Evolutionary conservation across 345 rosid species (phyloP).

Genomic region (Brassica incana): DNA sequence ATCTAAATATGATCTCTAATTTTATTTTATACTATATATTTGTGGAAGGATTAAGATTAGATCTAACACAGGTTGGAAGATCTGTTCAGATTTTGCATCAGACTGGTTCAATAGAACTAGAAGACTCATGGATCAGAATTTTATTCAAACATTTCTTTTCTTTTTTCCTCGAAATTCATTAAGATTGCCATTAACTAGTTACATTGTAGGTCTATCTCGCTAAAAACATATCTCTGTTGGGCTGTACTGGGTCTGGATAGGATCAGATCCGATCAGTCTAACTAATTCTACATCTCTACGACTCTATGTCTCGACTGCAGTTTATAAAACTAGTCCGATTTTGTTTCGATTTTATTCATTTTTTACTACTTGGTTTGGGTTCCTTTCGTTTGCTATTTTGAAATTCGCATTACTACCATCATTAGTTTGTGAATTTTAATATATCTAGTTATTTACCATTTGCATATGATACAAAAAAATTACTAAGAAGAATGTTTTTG

Average conservation of each 20-base stretch:
- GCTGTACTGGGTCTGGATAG: background rate
- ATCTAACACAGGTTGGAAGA: conserved; percentile 39
- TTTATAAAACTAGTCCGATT: background rate
- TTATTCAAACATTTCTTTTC: background rate
- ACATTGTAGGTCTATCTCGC: background rate
- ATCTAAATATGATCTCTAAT: conserved; percentile 14
- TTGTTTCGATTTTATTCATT: conserved; percentile 8
- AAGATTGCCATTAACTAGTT: background rate
- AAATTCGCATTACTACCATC: background rate
- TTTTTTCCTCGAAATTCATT: background rate
- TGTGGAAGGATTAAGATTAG: conserved; percentile 28
- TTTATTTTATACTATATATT: background rate
- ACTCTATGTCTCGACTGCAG: background rate
- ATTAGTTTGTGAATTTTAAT: background rate
- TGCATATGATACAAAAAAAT: background rate
- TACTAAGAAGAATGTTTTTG: background rate
- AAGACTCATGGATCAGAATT: conserved; percentile 17
- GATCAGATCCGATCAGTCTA: background rate
- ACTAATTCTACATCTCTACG: background rate
- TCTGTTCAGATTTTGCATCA: conserved; percentile 36
- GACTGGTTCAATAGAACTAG: conserved; percentile 26
- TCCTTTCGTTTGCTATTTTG: background rate
- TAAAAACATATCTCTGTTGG: background rate
- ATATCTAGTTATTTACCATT: background rate
- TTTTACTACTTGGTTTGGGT: background rate